These are phyloP conservation scores for Xanthoconium stramineum DNA, from an alignment of 768 basidiomycete species.

Conservation along the genomic window DNA sequence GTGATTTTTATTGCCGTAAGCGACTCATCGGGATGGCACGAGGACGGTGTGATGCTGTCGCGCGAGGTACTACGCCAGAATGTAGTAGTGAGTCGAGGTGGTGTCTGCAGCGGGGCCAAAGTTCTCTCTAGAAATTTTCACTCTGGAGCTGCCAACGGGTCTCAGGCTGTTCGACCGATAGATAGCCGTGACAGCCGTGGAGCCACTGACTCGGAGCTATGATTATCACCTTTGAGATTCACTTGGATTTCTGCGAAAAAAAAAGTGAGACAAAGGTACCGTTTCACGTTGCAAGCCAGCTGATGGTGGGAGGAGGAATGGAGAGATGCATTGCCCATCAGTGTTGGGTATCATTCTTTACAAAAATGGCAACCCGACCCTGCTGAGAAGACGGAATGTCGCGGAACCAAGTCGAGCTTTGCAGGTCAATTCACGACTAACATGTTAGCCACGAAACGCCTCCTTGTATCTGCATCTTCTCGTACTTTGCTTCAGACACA, in stretches of 20 bases:
- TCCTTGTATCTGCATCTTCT: neutral
- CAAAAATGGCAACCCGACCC: neutral
- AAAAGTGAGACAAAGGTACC: neutral
- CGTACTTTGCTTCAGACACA: neutral
- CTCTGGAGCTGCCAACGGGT: too few species aligned
- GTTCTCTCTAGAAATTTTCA: too few species aligned
- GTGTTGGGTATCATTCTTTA: neutral
- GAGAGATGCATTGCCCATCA: too few species aligned
- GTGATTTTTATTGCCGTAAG: neutral
- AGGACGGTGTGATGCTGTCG: neutral
- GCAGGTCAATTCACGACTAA: slow-evolving; percentile 3
- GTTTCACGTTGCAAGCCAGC: neutral
- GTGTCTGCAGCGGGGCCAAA: neutral
- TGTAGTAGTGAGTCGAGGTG: neutral
- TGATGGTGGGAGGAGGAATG: neutral
- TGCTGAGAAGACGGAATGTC: slow-evolving; percentile 1
- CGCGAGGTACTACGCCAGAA: too few species aligned
- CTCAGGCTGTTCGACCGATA: too few species aligned
- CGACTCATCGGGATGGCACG: too few species aligned
- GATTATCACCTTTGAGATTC: neutral
- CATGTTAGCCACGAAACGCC: slow-evolving; percentile 5
- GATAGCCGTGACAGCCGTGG: neutral
- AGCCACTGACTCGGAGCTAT: neutral
- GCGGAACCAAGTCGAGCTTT: neutral
- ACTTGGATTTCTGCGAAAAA: too few species aligned